phyloP scores from a whole-genome alignment of 2,329 filamentous ascomycete species.

The Huntiella abstrusa region DNA sequence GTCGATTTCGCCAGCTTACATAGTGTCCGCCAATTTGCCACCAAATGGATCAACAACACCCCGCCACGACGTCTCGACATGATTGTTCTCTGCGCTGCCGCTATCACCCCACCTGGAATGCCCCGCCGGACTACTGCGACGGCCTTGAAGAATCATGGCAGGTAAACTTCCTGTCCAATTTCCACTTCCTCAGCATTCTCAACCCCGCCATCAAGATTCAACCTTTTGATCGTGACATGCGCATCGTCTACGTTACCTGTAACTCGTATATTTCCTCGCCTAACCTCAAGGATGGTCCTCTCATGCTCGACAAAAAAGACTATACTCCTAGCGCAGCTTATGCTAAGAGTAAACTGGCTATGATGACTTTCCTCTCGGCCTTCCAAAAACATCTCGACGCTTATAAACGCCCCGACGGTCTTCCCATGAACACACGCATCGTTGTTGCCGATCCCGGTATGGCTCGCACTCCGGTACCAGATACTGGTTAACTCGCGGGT shows the following conservation, averaged over 20 bases:
- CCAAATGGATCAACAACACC: conserved; percentile 92
- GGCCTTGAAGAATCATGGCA: conserved; percentile 83
- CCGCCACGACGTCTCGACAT: conserved; percentile 79
- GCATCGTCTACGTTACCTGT: conserved; percentile 73
- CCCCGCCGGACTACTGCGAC: conserved; percentile 46
- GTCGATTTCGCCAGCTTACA: conserved; percentile 79
- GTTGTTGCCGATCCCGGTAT: conserved; percentile 76
- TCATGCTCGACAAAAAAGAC: conserved; percentile 25
- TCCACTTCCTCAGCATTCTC: conserved; percentile 80
- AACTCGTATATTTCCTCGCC: conserved; percentile 69
- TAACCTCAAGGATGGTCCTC: conserved; percentile 32
- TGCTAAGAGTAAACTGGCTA: conserved; percentile 52
- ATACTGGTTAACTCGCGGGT: conserved; percentile 71
- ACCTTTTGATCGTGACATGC: conserved; percentile 81
- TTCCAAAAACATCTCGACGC: conserved; percentile 83
- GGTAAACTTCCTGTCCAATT: conserved; percentile 88
- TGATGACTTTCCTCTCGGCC: conserved; percentile 75
- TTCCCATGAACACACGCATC: conserved; percentile 67
- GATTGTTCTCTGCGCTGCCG: conserved; percentile 72
- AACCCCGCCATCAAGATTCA: conserved; percentile 80
- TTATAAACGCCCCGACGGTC: conserved; percentile 66
- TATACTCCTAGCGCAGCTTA: conserved; percentile 42
- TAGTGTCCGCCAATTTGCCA: conserved; percentile 81
- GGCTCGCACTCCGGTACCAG: conserved; percentile 67
- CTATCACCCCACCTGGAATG: conserved; percentile 49